Base-by-base conservation (phyloP, 2,329 filamentous ascomycete species). In the Corinectria fuckeliana region DNA sequence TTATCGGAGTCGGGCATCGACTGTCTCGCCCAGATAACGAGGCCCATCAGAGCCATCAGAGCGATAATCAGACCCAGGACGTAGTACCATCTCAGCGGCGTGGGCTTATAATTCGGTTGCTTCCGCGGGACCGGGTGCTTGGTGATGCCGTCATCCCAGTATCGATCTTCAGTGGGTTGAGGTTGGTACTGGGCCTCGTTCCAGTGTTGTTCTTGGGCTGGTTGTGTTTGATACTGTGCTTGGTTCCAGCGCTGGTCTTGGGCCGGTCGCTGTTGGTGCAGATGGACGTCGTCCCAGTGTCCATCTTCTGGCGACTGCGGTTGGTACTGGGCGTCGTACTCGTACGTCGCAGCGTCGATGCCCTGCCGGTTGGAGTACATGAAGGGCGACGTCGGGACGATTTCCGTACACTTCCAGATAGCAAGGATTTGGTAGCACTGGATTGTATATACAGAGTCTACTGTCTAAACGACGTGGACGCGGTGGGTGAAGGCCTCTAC, bases 71-170 rank as follows among this genome's bases (percentile, higher is more conserved):
- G 55, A 0, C 48, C 50, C 2, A 63, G 25, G 6, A 71, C 57
- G 21, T 66, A 71, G 50, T 69, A 67, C 69, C 69, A 71, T 57
- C 68, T 52, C 23, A 71, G 42, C 18, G 69, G 65, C 23, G 69
- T 71, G 4, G 69, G 69, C 11, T 58, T 63, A 36, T 71, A 71
- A 45, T 69, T 63, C 11, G 61, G 44, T 21, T 52, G 58, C 30
- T 65, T 69, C 36, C 41, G 58, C n/a, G 52, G 38, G 5, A 58
- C 48, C 3, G 67, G 54, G 18, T 57, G 50, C 28, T 68, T 63
- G 16, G 56, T 47, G 10, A 54, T 28, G 14, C 49, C 57, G 20
- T 50, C 60, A 20, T 70, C 65, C 68, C 66, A 69, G 7, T 56
- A 44, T 25, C 50, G 44, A 30, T 70, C 66, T n/a, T 69, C 62